These are phyloP conservation scores for Neospora caninum DNA, from an alignment of 169 alveolate species.

Conservation along the genomic window DNA sequence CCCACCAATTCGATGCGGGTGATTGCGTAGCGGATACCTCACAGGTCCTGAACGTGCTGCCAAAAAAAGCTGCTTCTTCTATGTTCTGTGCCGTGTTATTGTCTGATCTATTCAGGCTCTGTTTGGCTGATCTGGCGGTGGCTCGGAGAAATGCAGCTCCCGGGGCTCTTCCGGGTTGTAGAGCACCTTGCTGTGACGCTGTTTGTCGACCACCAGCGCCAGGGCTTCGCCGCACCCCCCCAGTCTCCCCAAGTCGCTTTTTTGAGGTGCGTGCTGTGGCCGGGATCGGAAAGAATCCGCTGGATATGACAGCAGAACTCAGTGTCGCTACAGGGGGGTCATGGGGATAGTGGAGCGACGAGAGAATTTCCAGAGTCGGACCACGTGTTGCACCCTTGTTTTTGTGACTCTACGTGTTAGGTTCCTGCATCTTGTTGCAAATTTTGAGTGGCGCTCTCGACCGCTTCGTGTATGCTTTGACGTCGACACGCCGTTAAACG, in stretches of 20 bases:
- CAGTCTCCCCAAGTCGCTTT: conserved; percentile 66
- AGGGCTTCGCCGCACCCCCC: conserved; percentile 61
- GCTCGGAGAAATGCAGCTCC: conserved; percentile 29
- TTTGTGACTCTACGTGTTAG: not conserved
- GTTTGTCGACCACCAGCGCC: conserved; percentile 51
- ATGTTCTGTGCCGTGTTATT: not conserved
- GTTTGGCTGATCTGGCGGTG: not conserved
- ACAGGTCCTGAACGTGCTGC: no score
- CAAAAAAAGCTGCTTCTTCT: not conserved
- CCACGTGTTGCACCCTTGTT: no score
- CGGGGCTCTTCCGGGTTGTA: conserved; percentile 25
- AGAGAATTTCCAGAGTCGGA: no score
- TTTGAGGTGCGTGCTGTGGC: conserved; percentile 43
- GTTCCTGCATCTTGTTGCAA: conserved; percentile 58
- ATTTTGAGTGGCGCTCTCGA: conserved; percentile 52
- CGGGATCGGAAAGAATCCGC: not conserved
- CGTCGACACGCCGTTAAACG: conserved; percentile 35
- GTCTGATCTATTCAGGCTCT: not conserved
- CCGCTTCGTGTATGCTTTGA: conserved; percentile 61
- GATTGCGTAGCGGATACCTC: no score
- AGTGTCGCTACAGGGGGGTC: no score
- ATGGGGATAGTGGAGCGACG: no score
- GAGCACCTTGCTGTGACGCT: conserved; percentile 60
- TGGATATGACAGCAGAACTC: no score
- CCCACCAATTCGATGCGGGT: no score